Evolutionary conservation across 768 basidiomycete genomes (phyloP), one percentile per base, ranked within the genome.

Genomic region (Boletus reticulatus): DNA sequence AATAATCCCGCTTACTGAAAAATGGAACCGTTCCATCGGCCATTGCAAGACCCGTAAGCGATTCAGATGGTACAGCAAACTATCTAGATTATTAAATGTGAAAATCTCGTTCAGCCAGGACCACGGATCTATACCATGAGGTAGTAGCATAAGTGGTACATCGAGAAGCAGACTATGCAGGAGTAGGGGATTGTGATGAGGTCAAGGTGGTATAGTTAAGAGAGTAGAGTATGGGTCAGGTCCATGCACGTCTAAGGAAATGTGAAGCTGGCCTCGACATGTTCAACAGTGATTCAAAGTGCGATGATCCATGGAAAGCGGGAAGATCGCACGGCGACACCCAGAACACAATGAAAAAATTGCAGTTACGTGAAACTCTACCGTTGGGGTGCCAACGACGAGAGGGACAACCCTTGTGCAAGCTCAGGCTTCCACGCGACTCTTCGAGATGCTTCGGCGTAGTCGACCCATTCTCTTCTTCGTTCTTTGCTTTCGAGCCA

Each of bases 361-460:
- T 51, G 56, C 37, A 27, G 48, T 50, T 42, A 38, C n/a, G 52
- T 50, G 22, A 50, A 55, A 48, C 31, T 67, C 62, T 73, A 84
- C 70, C 84, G 79, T 59, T 70, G 65, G 38, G 84, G 78, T 38
- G 88, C 88, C 56, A 92, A 72, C 12, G 89, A 84, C 31, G 85
- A 92, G 31, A 87, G 77, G 63, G 79, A 78, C 50, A 93, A 78
- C 48, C 85, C 91, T 69, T 89, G 87, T 9, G 84, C 82, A 43
- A 94, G 80, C 75, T 94, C 92, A n/a, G 80, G 74, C 69, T 94
- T 94, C 92, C 92, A 94, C 57, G 84, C 80, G 39, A 94, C 69
- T 62, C 92, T 77, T 64, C 78, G 74, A 59, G 83, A 73, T 16
- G 92, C 92, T 74, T 93, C 92, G 43, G 85, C 83, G 64, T 87